Base-by-base conservation (phyloP, 768 basidiomycete genomes). In the Steccherinum ochraceum region DNA sequence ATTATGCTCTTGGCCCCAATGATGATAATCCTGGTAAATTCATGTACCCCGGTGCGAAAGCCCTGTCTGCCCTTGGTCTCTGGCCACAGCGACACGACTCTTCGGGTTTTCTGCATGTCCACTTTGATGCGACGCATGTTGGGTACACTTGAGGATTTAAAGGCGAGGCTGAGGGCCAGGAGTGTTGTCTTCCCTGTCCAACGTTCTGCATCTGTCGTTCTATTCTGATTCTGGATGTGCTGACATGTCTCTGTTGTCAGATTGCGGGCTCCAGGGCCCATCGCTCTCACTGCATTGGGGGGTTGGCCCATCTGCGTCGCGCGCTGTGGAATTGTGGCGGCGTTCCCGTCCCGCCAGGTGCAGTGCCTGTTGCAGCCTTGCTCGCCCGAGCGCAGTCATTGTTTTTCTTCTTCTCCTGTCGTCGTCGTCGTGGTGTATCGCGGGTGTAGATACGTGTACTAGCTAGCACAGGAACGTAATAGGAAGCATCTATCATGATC, bases 11-110 rank as follows among this genome's bases (percentile, higher is more conserved):
- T 56, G 52, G 66, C 41, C 73, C 79, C 85, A 64, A 77, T 65
- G 89, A 91, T 65, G 87, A 90, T 69, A 78, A 83, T 72, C 83
- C 88, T 91, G 88, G 88, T 91, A 90, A 91, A 84, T 72, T 78
- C 65, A 91, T 80, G 70, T 81, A 86, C 72, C 88, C 83, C 81
- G 73, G 62, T 69, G 63, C 54, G 59, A 62, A 67, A 63, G 67
- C 67, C 72, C 70, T 69, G 61, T 61, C 53, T 23, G 63, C 61
- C 56, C 30, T 45, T 48, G 52, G 56, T 60, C 53, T 58, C 57
- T 56, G 18, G 56, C 60, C 41, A 54, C 47, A 27, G 35, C 27
- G 49, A 41, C 52, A 47, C 59, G 20, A 39, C 45, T 56, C 51
- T 53, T 51, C 52, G 53, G 53, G 57, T 59, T 16, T 7, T 35